Evolutionary conservation across 345 rosid genomes (phyloP).

Genomic region (Arabis alpina): DNA sequence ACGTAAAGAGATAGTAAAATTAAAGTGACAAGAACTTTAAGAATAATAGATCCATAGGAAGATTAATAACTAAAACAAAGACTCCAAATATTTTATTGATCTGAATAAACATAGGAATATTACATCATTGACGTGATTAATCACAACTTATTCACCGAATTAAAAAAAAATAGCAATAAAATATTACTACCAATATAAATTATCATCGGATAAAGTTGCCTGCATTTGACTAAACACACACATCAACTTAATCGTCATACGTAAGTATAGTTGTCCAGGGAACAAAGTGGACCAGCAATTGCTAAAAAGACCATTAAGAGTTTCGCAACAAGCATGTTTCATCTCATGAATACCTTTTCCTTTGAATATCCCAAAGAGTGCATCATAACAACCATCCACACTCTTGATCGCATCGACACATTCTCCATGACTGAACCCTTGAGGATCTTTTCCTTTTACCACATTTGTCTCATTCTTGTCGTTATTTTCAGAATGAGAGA

Average conservation of each 20-base stretch:
- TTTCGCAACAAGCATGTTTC: too few species aligned
- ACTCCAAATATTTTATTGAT: background rate
- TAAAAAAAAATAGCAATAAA: background rate
- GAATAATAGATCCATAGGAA: background rate
- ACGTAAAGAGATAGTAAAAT: too few species aligned
- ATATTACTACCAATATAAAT: background rate
- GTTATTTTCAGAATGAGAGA: background rate
- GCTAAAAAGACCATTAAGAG: too few species aligned
- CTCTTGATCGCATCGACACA: background rate
- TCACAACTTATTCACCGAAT: too few species aligned
- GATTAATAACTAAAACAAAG: background rate
- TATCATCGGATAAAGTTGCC: too few species aligned
- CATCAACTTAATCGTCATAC: constrained; percentile 9
- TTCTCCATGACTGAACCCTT: constrained; percentile 5
- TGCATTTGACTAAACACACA: constrained; percentile 1
- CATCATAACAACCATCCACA: too few species aligned
- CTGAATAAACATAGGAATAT: background rate
- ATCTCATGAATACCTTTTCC: too few species aligned
- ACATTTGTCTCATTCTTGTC: background rate
- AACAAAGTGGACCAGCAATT: constrained; percentile 7
- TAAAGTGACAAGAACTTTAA: too few species aligned
- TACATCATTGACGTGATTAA: too few species aligned
- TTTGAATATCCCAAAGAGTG: background rate
- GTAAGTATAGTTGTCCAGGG: background rate
- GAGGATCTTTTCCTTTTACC: background rate